A percentile compares a stretch with the other conserved stretches of the same genome.
Evolutionary conservation across 129 eudicot species (phyloP).

Genomic region (Lonicera japonica): DNA sequence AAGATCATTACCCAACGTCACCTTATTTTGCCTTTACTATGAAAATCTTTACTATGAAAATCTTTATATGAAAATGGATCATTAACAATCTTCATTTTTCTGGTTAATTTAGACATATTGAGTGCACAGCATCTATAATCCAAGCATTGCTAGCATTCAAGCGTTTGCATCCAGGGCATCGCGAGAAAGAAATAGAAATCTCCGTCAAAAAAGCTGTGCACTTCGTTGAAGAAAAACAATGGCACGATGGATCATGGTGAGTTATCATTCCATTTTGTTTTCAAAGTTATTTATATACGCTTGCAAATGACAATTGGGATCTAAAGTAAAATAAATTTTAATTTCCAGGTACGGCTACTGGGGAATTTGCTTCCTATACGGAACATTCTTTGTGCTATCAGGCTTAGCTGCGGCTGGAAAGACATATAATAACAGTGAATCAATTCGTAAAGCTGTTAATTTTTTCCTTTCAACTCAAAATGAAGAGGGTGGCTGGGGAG

Average conservation of each 20-base stretch:
- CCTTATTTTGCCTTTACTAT: background rate
- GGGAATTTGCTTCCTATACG: constrained; percentile 66
- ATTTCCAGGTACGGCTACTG: constrained; percentile 47
- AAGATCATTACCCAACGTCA: constrained; percentile 10
- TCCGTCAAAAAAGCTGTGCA: constrained; percentile 37
- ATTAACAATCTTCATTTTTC: background rate
- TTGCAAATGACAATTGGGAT: background rate
- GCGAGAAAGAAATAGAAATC: constrained; percentile 41
- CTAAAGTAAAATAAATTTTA: background rate
- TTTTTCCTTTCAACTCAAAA: constrained; percentile 46
- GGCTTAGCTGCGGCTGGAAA: constrained; percentile 41
- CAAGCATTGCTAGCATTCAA: constrained; percentile 51
- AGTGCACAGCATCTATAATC: constrained; percentile 46
- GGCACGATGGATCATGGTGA: constrained; percentile 64
- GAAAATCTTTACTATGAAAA: too few species aligned
- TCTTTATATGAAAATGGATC: background rate
- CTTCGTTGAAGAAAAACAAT: constrained; percentile 45
- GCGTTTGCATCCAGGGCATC: constrained; percentile 38
- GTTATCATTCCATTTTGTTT: background rate
- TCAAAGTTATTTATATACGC: background rate
- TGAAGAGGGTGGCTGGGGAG: constrained; percentile 74
- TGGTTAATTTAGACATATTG: constrained; percentile 36
- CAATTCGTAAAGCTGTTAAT: constrained; percentile 40
- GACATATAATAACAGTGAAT: constrained; percentile 38
- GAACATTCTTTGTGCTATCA: constrained; percentile 40